Evolutionary conservation across 768 basidiomycete genomes (phyloP).

Genomic region (Harrya chromipes): DNA sequence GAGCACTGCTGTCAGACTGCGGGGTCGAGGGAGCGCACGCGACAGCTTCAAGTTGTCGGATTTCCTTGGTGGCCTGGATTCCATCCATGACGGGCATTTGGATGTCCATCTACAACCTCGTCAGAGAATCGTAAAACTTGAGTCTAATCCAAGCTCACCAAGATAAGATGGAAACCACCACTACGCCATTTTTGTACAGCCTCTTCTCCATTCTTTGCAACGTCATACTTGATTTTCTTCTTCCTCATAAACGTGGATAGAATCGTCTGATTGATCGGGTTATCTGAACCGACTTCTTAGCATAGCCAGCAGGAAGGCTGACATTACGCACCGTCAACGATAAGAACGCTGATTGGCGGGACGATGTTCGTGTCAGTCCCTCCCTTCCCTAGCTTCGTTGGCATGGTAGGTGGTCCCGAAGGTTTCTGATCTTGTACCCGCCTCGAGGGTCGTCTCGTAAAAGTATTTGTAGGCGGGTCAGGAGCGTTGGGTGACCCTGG

Average conservation of each 20-base stretch:
- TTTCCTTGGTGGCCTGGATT: constrained; percentile 95
- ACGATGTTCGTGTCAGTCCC: constrained; percentile 68
- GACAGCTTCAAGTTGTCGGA: constrained; percentile 78
- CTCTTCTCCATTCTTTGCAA: constrained; percentile 93
- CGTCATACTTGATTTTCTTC: constrained; percentile 92
- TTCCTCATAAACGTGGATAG: constrained; percentile 95
- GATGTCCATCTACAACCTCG: constrained; percentile 87
- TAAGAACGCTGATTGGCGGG: constrained; percentile 95
- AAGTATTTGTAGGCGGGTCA: constrained; percentile 21
- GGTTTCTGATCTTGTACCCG: constrained; percentile 32
- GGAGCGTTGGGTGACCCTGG: constrained; percentile 31
- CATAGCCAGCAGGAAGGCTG: not conserved
- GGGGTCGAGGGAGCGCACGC: constrained; percentile 71
- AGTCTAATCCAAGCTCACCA: constrained; percentile 52
- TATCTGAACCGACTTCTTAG: constrained; percentile 57
- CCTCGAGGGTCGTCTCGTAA: constrained; percentile 30
- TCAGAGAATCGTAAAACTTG: constrained; percentile 10
- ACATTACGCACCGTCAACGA: constrained; percentile 82
- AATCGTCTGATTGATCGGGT: constrained; percentile 97
- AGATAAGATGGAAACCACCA: constrained; percentile 91
- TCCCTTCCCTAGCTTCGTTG: constrained; percentile 50
- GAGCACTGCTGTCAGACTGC: constrained; percentile 43
- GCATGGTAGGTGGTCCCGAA: constrained; percentile 24
- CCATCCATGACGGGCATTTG: constrained; percentile 99
- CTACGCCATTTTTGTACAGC: constrained; percentile 94